These are phyloP conservation scores for Dryas integrifolia DNA, from an alignment of 331 rosid genomes.

Conservation along the genomic window DNA sequence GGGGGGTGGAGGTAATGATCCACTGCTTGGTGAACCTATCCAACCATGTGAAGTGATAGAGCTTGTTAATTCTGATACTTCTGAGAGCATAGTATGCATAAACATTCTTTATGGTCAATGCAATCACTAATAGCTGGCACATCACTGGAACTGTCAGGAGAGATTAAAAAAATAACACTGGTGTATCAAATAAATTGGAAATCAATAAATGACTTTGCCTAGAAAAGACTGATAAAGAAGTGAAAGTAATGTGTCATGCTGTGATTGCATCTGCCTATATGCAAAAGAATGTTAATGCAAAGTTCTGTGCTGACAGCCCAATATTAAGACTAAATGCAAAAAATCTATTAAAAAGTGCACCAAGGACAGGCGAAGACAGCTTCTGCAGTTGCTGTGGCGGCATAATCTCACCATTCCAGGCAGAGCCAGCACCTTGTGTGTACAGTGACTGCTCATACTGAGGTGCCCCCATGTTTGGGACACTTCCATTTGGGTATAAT, in stretches of 20 bases:
- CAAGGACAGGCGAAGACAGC: constrained; percentile 65
- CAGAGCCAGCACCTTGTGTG: constrained; percentile 52
- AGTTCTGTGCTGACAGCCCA: constrained; percentile 26
- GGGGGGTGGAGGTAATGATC: constrained; percentile 88
- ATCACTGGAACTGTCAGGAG: constrained; percentile 15
- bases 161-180: neutral
- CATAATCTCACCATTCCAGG: constrained; percentile 78
- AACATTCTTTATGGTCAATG: constrained; percentile 19
- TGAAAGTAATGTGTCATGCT: constrained; percentile 11
- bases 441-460: constrained; percentile 59
- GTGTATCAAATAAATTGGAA: neutral
- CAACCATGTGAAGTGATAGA: constrained; percentile 30
- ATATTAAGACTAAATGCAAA: neutral
- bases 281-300: constrained; percentile 26
- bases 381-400: constrained; percentile 46
- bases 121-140: constrained; percentile 25
- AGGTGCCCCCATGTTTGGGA: constrained; percentile 56
- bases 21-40: constrained; percentile 60
- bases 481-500: constrained; percentile 58
- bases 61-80: constrained; percentile 8
- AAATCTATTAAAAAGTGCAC: constrained; percentile 43
- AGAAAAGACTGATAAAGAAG: neutral
- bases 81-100: constrained; percentile 14
- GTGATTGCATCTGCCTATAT: constrained; percentile 19
- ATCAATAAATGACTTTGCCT: neutral